These are phyloP conservation scores for Penicillium coprophilum DNA, from an alignment of 495 filamentous ascomycete species.

Conservation along the genomic window DNA sequence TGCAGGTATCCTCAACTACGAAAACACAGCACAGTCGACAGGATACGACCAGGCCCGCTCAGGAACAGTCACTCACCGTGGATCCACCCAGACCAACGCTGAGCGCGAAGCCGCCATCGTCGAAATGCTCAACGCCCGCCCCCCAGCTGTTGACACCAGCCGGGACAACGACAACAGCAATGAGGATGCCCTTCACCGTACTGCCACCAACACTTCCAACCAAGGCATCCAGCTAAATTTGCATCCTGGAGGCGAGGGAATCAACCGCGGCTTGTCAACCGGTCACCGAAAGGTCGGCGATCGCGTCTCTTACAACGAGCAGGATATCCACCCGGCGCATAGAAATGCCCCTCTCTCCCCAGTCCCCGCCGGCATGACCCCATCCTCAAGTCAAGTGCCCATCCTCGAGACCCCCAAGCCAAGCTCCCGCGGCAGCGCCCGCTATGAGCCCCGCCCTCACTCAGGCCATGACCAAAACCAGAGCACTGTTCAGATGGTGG, in stretches of 20 bases:
- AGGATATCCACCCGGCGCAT: conserved; percentile 2
- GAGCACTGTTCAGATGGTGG: conserved; percentile 13
- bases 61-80: conserved; percentile 35
- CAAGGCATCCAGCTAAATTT: conserved; percentile 27
- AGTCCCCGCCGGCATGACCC: conserved; percentile 25
- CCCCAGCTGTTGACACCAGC: conserved; percentile 38
- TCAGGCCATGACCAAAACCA: neutral
- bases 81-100: conserved; percentile 25
- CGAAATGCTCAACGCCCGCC: conserved; percentile 45
- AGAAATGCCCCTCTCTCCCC: conserved; percentile 23
- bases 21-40: conserved; percentile 32
- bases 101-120: conserved; percentile 44
- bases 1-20: conserved; percentile 25
- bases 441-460: conserved; percentile 25
- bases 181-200: conserved; percentile 29
- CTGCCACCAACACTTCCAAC: conserved; percentile 27
- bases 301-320: conserved; percentile 18
- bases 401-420: conserved; percentile 27
- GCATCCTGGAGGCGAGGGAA: conserved; percentile 20
- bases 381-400: conserved; percentile 26
- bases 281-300: conserved; percentile 42
- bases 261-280: conserved; percentile 41
- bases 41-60: conserved; percentile 36
- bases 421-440: conserved; percentile 25
- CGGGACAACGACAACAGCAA: conserved; percentile 29